Percentiles rank a stretch among this genome's conserved stretches.
These are phyloP conservation scores for Sarcomyxa edulis DNA, from an alignment of 768 basidiomycete genomes.

Conservation along the genomic window DNA sequence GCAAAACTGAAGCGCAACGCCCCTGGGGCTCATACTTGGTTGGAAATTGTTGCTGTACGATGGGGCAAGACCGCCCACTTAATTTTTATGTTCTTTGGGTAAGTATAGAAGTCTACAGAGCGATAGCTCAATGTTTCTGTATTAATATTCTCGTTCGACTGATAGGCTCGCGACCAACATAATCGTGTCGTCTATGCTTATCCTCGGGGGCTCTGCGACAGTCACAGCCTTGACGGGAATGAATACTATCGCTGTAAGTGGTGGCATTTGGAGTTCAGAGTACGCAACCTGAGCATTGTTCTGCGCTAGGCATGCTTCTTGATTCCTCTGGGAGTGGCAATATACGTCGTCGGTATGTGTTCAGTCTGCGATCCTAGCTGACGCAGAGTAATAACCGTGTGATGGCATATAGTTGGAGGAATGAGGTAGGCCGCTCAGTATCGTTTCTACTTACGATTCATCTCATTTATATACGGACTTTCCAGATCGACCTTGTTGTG, in stretches of 20 bases:
- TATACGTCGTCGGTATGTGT: conserved; percentile 87
- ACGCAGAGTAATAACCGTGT: too few species aligned
- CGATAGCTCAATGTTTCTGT: not conserved
- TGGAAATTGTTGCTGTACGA: conserved; percentile 76
- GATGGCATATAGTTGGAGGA: too few species aligned
- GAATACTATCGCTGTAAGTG: conserved; percentile 69
- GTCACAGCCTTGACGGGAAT: conserved; percentile 87
- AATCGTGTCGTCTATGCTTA: conserved; percentile 84
- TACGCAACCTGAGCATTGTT: conserved; percentile 1
- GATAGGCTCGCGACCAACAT: conserved; percentile 79
- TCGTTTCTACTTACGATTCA: too few species aligned
- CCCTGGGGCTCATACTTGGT: conserved; percentile 82
- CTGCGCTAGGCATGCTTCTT: conserved; percentile 72
- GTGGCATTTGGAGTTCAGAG: not conserved
- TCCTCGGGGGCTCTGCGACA: conserved; percentile 80
- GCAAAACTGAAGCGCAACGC: conserved; percentile 92
- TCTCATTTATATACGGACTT: too few species aligned
- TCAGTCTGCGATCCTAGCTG: too few species aligned
- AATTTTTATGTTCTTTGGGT: conserved; percentile 88
- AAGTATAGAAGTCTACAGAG: conserved; percentile 10
- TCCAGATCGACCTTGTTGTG: conserved; percentile 78
- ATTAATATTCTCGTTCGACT: not conserved
- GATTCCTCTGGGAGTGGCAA: conserved; percentile 80
- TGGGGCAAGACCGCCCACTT: conserved; percentile 82
- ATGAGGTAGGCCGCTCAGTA: too few species aligned